phyloP scores from a whole-genome alignment of 1,284 basidiomycete species.

The Pascua sp. region DNA sequence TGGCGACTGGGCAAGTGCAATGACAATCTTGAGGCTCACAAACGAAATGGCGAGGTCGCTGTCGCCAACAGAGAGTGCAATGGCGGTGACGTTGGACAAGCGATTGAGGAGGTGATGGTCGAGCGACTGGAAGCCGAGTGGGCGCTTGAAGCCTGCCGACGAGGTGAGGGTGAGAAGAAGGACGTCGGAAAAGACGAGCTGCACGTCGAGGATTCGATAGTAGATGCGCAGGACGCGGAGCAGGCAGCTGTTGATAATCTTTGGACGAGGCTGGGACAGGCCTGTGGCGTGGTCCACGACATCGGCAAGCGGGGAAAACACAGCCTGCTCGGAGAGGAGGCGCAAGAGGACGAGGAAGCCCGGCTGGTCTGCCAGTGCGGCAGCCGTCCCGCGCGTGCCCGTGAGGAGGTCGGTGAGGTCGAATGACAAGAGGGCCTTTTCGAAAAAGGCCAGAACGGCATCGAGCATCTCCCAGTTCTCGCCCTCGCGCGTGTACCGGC shows the following conservation, averaged over 20 bases:
- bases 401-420: constrained; percentile 58
- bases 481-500: constrained; percentile 63
- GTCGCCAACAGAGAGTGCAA: constrained; percentile 77
- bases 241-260: constrained; percentile 58
- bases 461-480: constrained; percentile 88
- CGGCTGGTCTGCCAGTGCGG: constrained; percentile 61
- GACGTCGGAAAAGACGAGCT: constrained; percentile 84
- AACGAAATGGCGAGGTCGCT: constrained; percentile 70
- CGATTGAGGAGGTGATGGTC: constrained; percentile 78
- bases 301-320: constrained; percentile 57
- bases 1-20: constrained; percentile 58
- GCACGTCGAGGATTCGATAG: constrained; percentile 74
- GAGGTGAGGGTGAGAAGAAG: constrained; percentile 75
- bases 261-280: constrained; percentile 55
- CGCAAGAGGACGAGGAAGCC: constrained; percentile 83
- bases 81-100: constrained; percentile 68
- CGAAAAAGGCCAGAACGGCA: constrained; percentile 76
- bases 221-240: constrained; percentile 77
- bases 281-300: constrained; percentile 45
- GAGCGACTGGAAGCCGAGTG: constrained; percentile 51
- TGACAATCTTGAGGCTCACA: constrained; percentile 74
- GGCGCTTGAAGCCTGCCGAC: constrained; percentile 35
- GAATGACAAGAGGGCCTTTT: constrained; percentile 75
- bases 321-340: constrained; percentile 63
- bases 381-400: constrained; percentile 30